Evolutionary conservation across 192 early-diverging fungal genomes (phyloP), one percentile per base, ranked within the genome.

Genomic region (Linnemannia zychae): DNA sequence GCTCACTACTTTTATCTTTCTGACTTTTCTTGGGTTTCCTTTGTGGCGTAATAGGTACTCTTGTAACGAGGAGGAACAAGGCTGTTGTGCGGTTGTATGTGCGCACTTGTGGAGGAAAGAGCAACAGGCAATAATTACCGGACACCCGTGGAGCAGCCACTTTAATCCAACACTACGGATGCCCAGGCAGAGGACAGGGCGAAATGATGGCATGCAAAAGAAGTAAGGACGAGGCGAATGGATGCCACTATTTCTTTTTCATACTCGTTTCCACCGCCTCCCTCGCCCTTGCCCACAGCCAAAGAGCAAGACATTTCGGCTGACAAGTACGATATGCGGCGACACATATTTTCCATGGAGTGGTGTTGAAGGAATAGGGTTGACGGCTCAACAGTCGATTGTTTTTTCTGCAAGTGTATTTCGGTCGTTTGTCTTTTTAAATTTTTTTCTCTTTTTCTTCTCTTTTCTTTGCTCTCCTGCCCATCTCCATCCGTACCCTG

Each of bases 381-480:
- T 68, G 67, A 36, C 15, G 57, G 57, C 57, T 63, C 57, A 63
- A 63, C 57, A 63, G 57, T 13, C 57, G 57, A 63, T 31, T 63
- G 57, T 63, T 63, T 24, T 63, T 63, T 63, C 24, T 63, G 28
- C 3, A 1, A 63, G 28, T 7, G 57, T 52, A 24, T 33, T 73
- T 48, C 44, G 34, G 17, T 44, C 24, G 50, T 38, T 74, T 75
- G 66, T 24, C 57, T 7, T 44, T 69, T 7, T 7, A 20, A 36
- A 34, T 60, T 52, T n/a, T 31, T 75, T 49, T 48, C 60, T n/a
- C 70, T 18, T 65, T 11, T 72, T 47, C 57, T 74, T 38, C 71
- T 73, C 78, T 74, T 37, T 71, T 75, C 81, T 84, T 84, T 82
- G 81, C 81, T 77, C 81, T 71, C 78, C 48, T 79, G 74, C 77